A percentile compares a stretch with the other conserved stretches of the same genome.
These are phyloP conservation scores for Glarea lozoyensis DNA, from an alignment of 495 filamentous ascomycete genomes.

Conservation along the genomic window DNA sequence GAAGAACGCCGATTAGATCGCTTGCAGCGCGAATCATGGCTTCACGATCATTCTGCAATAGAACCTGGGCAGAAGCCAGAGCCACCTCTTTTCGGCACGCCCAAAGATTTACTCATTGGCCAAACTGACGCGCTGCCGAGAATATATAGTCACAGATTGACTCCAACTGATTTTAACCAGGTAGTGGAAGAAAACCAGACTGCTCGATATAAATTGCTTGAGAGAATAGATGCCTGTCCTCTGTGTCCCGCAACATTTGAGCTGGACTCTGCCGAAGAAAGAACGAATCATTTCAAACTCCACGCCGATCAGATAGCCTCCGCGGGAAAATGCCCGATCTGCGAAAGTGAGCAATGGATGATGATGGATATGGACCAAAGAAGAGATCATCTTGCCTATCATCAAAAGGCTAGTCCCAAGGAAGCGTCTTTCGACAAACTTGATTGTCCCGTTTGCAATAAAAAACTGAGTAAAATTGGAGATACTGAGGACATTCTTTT, in stretches of 20 bases:
- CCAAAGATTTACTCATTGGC: constrained; percentile 5
- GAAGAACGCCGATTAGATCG: constrained; percentile 3
- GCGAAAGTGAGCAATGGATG: constrained; percentile 8
- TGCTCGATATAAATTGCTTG: constrained; percentile 13
- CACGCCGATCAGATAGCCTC: constrained; percentile 3
- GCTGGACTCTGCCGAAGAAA: constrained; percentile 4
- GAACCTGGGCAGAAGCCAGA: constrained; percentile 15
- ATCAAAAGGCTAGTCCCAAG: neutral
- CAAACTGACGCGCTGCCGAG: constrained; percentile 7
- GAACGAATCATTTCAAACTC: constrained; percentile 2
- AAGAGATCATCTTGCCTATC: constrained; percentile 7
- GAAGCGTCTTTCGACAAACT: constrained; percentile 9
- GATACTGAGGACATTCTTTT: constrained; percentile 2
- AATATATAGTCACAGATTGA: constrained; percentile 8
- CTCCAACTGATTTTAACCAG: constrained; percentile 12
- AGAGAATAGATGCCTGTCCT: constrained; percentile 10
- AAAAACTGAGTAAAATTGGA: neutral
- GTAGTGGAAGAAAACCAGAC: constrained; percentile 6
- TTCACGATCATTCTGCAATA: constrained; percentile 12
- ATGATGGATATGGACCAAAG: constrained; percentile 10
- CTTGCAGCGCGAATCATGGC: constrained; percentile 7
- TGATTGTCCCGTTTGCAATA: constrained; percentile 16
- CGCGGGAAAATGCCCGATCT: constrained; percentile 10
- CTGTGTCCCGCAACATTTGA: constrained; percentile 9
- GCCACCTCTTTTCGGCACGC: constrained; percentile 11